Conservation (phyloP, 1,284 basidiomycete species). For the Fistulinella staudtii region DNA sequence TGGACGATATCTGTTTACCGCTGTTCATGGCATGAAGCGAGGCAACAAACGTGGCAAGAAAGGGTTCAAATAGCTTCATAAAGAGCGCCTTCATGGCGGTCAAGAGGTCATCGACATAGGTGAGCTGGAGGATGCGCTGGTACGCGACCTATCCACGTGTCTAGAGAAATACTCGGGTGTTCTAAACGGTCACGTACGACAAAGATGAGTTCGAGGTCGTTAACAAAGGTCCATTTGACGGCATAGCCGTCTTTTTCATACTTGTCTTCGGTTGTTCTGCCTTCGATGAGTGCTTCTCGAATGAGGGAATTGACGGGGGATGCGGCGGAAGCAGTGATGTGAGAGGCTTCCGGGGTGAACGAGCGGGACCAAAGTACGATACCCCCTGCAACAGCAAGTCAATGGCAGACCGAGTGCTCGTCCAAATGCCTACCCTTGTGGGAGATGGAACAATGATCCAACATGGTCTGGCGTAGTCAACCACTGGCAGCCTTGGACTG, state of each 20-base stretch:
- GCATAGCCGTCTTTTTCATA: slow-evolving; percentile 92
- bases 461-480: slow-evolving; percentile 47
- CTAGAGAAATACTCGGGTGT: background rate
- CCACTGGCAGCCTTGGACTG: background rate
- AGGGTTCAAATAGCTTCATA: slow-evolving; percentile 79
- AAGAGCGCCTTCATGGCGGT: slow-evolving; percentile 79
- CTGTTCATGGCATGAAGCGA: slow-evolving; percentile 65
- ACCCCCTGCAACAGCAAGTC: slow-evolving; percentile 59
- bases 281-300: slow-evolving; percentile 86
- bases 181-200: slow-evolving; percentile 57
- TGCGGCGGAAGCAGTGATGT: slow-evolving; percentile 67
- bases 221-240: slow-evolving; percentile 89
- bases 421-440: slow-evolving; percentile 62
- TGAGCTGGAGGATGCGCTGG: slow-evolving; percentile 92
- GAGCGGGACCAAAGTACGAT: slow-evolving; percentile 90
- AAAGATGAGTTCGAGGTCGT: slow-evolving; percentile 91
- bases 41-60: slow-evolving; percentile 76
- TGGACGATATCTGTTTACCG: slow-evolving; percentile 36
- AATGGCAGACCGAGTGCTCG: background rate
- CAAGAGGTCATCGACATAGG: slow-evolving; percentile 90
- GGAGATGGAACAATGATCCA: slow-evolving; percentile 87
- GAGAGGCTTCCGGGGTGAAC: slow-evolving; percentile 81
- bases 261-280: slow-evolving; percentile 69
- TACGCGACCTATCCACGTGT: slow-evolving; percentile 76
- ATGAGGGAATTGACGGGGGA: slow-evolving; percentile 91